A percentile compares a stretch with the other conserved stretches of the same genome.
Conservation (phyloP, 2,329 filamentous ascomycete genomes). For the Hypoxylon sp. region DNA sequence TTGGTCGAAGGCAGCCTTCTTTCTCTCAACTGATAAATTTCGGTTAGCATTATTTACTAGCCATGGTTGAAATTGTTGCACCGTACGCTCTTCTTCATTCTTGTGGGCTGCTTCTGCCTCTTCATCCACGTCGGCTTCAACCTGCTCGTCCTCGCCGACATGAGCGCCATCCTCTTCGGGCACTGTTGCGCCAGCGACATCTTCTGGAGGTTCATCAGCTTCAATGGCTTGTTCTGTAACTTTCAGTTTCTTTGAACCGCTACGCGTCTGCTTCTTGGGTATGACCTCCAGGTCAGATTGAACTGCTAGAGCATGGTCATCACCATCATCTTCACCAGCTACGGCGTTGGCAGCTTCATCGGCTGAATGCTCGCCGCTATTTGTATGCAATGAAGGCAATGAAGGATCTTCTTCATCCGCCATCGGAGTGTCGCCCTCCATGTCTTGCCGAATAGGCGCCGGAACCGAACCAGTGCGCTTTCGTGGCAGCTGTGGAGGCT, state of each 20-base stretch:
- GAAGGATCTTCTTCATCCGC: constrained; percentile 56
- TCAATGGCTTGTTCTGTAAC: constrained; percentile 46
- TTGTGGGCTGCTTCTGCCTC: constrained; percentile 71
- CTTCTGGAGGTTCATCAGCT: constrained; percentile 48
- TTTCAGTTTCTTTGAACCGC: constrained; percentile 56
- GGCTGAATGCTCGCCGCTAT: constrained; percentile 54
- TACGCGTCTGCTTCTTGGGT: constrained; percentile 54
- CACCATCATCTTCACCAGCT: constrained; percentile 45
- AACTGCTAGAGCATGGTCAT: constrained; percentile 43
- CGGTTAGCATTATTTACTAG: constrained; percentile 49
- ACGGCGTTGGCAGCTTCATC: constrained; percentile 51
- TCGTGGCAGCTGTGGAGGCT: constrained; percentile 43
- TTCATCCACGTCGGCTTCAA: constrained; percentile 70
- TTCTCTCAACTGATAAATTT: constrained; percentile 75
- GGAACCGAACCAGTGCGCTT: constrained; percentile 51
- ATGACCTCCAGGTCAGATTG: constrained; percentile 47
- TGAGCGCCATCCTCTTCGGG: constrained; percentile 60
- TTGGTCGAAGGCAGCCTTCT: constrained; percentile 84
- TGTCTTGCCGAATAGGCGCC: constrained; percentile 48
- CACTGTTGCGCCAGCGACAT: constrained; percentile 54
- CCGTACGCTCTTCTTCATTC: constrained; percentile 76
- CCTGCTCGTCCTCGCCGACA: constrained; percentile 68
- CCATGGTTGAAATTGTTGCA: constrained; percentile 12
- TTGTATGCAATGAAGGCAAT: constrained; percentile 48
- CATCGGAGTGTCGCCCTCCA: constrained; percentile 54